phyloP scores from a whole-genome alignment of 2,329 filamentous ascomycete genomes.

The Venturia asperata region DNA sequence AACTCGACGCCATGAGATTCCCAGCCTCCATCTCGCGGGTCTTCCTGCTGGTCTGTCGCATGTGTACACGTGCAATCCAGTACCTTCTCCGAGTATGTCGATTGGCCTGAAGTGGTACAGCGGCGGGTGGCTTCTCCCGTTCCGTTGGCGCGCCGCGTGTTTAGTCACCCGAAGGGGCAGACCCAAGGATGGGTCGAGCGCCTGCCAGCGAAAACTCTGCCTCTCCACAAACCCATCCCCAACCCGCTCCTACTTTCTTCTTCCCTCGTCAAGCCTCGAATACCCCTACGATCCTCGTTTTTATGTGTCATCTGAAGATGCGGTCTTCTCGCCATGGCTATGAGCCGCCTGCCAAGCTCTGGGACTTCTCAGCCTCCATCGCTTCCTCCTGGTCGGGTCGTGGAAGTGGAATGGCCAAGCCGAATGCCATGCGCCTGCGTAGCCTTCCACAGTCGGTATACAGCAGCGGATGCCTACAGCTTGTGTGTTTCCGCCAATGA shows the following conservation, averaged over 20 bases:
- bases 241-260: not conserved
- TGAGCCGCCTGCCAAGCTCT: not conserved
- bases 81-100: not conserved
- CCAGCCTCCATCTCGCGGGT: not conserved
- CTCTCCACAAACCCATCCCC: not conserved
- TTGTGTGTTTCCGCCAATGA: not conserved
- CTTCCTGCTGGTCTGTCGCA: not conserved
- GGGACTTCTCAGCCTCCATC: not conserved
- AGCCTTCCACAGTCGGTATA: not conserved
- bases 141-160: not conserved
- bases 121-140: not conserved
- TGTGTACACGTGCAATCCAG: not conserved
- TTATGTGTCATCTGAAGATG: not conserved
- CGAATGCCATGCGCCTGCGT: not conserved
- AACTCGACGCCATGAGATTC: not conserved
- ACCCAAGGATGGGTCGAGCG: not conserved
- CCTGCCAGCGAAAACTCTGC: not conserved
- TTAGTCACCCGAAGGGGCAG: not conserved
- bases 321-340: not conserved
- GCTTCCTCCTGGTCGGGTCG: not conserved
- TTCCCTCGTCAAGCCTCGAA: not conserved
- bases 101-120: not conserved
- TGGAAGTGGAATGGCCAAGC: slow-evolving; percentile 2
- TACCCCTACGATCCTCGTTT: not conserved
- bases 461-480: not conserved